These are phyloP conservation scores for Orbilia blumenaviensis DNA, from an alignment of 2,329 filamentous ascomycete species.

Conservation along the genomic window DNA sequence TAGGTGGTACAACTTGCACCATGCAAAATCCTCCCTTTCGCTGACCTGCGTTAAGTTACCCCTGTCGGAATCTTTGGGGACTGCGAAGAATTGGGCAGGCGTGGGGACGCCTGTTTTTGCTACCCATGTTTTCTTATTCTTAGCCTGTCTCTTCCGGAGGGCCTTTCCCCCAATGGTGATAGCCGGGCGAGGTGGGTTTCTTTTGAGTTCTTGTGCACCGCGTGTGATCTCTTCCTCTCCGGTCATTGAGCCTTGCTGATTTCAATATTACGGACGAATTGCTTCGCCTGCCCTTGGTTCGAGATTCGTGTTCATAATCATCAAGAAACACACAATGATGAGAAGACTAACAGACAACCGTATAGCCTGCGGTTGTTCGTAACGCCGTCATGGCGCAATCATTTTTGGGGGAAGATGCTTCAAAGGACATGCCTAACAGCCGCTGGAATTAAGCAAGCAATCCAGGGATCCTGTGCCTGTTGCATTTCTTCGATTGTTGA, in stretches of 20 bases:
- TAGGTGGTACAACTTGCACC: conserved; percentile 48
- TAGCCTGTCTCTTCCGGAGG: conserved; percentile 11
- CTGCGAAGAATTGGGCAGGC: conserved; percentile 54
- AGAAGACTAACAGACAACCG: conserved; percentile 7
- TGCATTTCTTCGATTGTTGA: conserved; percentile 37
- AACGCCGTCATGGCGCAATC: conserved; percentile 53
- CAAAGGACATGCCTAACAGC: conserved; percentile 33
- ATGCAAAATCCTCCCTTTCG: conserved; percentile 50
- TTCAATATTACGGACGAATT: conserved; percentile 35
- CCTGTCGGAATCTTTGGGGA: conserved; percentile 52
- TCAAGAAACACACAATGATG: conserved; percentile 16
- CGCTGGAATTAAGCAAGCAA: conserved; percentile 46
- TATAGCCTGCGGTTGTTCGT: conserved; percentile 11
- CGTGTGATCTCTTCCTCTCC: conserved; percentile 44
- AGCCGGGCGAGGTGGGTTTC: conserved; percentile 16
- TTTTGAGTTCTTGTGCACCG: conserved; percentile 34
- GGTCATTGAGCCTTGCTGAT: conserved; percentile 41
- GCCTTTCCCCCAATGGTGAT: conserved; percentile 36
- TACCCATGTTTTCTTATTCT: conserved; percentile 31
- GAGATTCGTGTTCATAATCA: conserved; percentile 14
- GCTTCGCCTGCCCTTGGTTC: conserved; percentile 40
- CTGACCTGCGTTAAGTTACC: conserved; percentile 47
- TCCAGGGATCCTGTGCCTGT: conserved; percentile 41
- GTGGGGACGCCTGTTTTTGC: conserved; percentile 40
- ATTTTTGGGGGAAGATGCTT: neutral